Evolutionary conservation across 768 basidiomycete species (phyloP).

Genomic region (Termitomyces bulborhizus): DNA sequence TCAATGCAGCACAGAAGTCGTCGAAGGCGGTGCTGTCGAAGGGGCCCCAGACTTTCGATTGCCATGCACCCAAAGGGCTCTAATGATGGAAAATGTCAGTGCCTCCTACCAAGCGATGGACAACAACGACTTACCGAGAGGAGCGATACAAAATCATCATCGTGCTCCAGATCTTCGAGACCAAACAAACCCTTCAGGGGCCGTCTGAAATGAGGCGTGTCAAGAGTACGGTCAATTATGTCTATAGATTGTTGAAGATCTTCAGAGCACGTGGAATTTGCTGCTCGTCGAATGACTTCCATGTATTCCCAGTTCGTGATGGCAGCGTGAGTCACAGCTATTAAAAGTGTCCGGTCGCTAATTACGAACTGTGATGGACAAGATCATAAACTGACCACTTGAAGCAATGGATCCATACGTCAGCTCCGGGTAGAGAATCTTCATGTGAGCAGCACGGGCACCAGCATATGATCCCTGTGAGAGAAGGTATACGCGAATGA

Average conservation of each 20-base stretch:
- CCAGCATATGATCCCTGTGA: constrained; percentile 83
- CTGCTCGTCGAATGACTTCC: constrained; percentile 70
- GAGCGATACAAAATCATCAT: constrained; percentile 73
- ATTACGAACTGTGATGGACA: not conserved
- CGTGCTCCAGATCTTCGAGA: constrained; percentile 55
- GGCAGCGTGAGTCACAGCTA: constrained; percentile 82
- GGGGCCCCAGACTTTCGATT: constrained; percentile 85
- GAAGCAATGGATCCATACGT: constrained; percentile 88
- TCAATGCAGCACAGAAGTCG: constrained; percentile 58
- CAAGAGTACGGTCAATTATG: constrained; percentile 58
- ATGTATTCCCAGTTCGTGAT: constrained; percentile 85
- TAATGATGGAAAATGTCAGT: constrained; percentile 18
- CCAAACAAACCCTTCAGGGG: constrained; percentile 76
- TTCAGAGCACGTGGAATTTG: constrained; percentile 54
- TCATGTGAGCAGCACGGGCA: constrained; percentile 90
- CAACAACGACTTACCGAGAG: constrained; percentile 38
- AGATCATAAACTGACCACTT: constrained; percentile 46
- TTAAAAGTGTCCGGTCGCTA: not conserved
- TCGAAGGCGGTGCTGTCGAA: constrained; percentile 60
- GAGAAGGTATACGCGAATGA: constrained; percentile 1
- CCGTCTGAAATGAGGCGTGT: constrained; percentile 35
- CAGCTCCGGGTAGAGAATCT: constrained; percentile 79
- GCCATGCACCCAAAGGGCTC: constrained; percentile 69
- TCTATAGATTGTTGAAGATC: constrained; percentile 53
- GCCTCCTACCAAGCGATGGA: not conserved